Conservation (phyloP, 192 early-diverging fungal species). For the Podila minutissima region DNA sequence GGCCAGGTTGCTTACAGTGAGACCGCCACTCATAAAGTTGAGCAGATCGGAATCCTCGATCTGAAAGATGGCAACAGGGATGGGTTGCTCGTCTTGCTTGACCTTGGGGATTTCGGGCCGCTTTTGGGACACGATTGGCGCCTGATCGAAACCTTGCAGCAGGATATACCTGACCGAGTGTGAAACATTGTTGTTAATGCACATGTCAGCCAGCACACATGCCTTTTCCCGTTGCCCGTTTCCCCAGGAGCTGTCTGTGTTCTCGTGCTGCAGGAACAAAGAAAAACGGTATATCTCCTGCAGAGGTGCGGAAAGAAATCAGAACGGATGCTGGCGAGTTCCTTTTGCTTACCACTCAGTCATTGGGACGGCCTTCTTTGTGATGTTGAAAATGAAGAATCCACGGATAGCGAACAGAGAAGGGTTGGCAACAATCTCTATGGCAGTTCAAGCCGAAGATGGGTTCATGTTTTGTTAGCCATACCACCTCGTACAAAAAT, state of each 20-base stretch:
- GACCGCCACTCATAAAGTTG: constrained; percentile 52
- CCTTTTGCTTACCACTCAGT: constrained; percentile 31
- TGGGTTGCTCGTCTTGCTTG: constrained; percentile 40
- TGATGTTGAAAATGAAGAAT: constrained; percentile 47
- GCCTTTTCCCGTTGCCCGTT: not conserved
- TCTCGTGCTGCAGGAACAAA: not conserved
- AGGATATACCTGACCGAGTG: constrained; percentile 24
- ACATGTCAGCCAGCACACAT: constrained; percentile 16
- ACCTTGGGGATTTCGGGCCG: constrained; percentile 49
- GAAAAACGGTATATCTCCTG: not conserved
- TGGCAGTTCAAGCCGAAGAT: not conserved
- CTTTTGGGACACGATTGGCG: constrained; percentile 37
- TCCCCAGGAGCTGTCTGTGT: no score
- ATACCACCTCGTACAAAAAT: not conserved
- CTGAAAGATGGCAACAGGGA: constrained; percentile 48
- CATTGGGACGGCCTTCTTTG: constrained; percentile 37
- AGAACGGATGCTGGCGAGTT: no score
- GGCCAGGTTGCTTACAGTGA: constrained; percentile 18
- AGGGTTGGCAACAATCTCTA: constrained; percentile 46
- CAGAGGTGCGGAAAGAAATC: not conserved
- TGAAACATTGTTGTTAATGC: not conserved
- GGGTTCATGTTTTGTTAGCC: no score
- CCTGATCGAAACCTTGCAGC: constrained; percentile 40
- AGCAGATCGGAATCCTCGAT: constrained; percentile 46
- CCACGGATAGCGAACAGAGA: constrained; percentile 42